These are phyloP conservation scores for Cucurbitaria berberidis DNA, from an alignment of 2,329 filamentous ascomycete genomes.

Conservation along the genomic window DNA sequence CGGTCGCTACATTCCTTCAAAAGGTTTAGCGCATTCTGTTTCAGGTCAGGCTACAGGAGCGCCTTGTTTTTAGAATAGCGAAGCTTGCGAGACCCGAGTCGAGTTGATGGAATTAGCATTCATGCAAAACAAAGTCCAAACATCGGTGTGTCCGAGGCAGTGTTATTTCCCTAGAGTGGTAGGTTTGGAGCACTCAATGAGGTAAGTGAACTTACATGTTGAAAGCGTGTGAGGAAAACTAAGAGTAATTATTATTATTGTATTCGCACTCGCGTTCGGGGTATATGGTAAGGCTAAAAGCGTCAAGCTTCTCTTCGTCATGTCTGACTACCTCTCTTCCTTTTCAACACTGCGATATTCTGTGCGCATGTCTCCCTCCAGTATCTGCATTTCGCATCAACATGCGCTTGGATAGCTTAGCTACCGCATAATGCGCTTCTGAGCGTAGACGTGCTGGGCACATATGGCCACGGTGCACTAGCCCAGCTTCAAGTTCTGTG, in stretches of 20 bases:
- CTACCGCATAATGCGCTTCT: neutral
- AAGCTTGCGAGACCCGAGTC: neutral
- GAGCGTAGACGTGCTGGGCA: neutral
- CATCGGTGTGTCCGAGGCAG: neutral
- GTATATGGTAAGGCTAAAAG: neutral
- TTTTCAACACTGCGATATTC: no score
- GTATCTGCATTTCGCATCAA: neutral
- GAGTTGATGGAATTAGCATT: no score
- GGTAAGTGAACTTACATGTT: neutral
- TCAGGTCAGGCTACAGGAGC: neutral
- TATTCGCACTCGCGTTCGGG: neutral
- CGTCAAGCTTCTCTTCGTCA: neutral
- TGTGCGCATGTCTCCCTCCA: neutral
- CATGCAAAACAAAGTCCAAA: neutral
- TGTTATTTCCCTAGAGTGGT: neutral
- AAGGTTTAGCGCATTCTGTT: slow-evolving; percentile 1
- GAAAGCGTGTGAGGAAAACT: neutral
- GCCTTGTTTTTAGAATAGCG: neutral
- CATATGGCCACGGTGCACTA: neutral
- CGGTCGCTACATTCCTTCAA: slow-evolving; percentile 6
- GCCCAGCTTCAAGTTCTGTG: no score
- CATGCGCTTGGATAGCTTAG: neutral
- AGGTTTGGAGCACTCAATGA: neutral
- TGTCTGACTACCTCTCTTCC: neutral
- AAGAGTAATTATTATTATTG: neutral